Evolutionary conservation across 1,284 basidiomycete genomes (phyloP).

Genomic region (Bondarzewia mesenterica): DNA sequence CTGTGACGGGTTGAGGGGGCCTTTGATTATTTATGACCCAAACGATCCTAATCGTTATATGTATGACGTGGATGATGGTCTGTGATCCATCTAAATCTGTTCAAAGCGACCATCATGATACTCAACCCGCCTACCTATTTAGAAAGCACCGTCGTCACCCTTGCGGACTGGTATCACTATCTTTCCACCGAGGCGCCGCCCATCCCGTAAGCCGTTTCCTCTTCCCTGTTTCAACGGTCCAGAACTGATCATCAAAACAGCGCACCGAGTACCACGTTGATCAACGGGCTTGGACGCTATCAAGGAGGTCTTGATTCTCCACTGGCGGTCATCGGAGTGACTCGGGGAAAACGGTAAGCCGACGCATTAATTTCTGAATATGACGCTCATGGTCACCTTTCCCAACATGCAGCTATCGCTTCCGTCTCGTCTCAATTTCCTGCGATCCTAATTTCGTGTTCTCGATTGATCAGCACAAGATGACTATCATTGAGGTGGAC

Average conservation of each 20-base stretch:
- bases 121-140: neutral
- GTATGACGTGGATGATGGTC: constrained; percentile 12
- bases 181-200: neutral
- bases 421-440: constrained; percentile 26
- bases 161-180: constrained; percentile 19
- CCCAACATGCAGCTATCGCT: constrained; percentile 23
- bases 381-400: neutral
- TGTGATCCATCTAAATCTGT: neutral
- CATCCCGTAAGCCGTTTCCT: neutral
- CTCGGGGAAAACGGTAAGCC: constrained; percentile 13
- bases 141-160: constrained; percentile 20
- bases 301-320: constrained; percentile 14
- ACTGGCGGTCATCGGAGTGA: constrained; percentile 25
- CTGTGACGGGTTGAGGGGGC: constrained; percentile 26
- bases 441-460: constrained; percentile 30
- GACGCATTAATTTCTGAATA: neutral
- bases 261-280: constrained; percentile 28
- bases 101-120: neutral
- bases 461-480: constrained; percentile 31
- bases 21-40: constrained; percentile 16
- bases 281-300: constrained; percentile 40
- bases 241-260: neutral
- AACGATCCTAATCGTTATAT: constrained; percentile 9
- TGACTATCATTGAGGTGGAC: constrained; percentile 44
- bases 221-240: too few species aligned